Evolutionary conservation across 371 early-diverging fungal species (phyloP).

Genomic region (Parasitella parasitica): DNA sequence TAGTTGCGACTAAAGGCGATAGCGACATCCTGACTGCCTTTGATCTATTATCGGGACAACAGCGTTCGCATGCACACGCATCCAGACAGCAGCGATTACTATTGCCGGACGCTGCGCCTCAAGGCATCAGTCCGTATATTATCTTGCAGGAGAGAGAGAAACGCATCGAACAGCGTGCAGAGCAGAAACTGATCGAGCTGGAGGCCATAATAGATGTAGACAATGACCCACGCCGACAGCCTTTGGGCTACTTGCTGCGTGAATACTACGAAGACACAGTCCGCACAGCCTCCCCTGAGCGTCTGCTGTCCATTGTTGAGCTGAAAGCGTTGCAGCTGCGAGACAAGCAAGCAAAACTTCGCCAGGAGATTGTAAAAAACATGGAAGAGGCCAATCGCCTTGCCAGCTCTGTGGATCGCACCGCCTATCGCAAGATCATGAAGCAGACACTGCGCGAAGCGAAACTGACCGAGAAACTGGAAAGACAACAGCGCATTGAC

Average conservation of each 20-base stretch:
- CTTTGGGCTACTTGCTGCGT: slow-evolving; percentile 24
- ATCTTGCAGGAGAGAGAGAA: slow-evolving; percentile 40
- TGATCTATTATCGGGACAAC: slow-evolving; percentile 37
- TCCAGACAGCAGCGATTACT: slow-evolving; percentile 71
- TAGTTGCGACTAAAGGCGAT: background rate
- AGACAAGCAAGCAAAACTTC: slow-evolving; percentile 76
- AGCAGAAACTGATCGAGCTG: slow-evolving; percentile 8
- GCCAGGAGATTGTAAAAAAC: slow-evolving; percentile 75
- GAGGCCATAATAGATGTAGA: slow-evolving; percentile 8
- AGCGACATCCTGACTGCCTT: slow-evolving; percentile 5
- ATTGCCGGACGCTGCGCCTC: slow-evolving; percentile 75
- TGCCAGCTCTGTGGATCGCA: slow-evolving; percentile 76
- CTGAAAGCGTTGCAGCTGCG: slow-evolving; percentile 75
- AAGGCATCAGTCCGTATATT: slow-evolving; percentile 73
- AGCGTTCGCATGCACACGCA: slow-evolving; percentile 55
- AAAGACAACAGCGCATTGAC: slow-evolving; percentile 84
- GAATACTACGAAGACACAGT: slow-evolving; percentile 43
- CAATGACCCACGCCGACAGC: slow-evolving; percentile 18
- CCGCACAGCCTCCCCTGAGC: slow-evolving; percentile 26
- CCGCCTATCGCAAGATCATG: slow-evolving; percentile 80
- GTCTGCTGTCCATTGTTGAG: slow-evolving; percentile 76
- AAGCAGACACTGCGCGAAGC: slow-evolving; percentile 87
- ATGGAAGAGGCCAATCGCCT: slow-evolving; percentile 71
- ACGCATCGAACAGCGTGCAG: slow-evolving; percentile 21
- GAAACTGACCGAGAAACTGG: slow-evolving; percentile 83